Evolutionary conservation across 805 yeast genomes (phyloP).

Genomic region (Naumovozyma baii): DNA sequence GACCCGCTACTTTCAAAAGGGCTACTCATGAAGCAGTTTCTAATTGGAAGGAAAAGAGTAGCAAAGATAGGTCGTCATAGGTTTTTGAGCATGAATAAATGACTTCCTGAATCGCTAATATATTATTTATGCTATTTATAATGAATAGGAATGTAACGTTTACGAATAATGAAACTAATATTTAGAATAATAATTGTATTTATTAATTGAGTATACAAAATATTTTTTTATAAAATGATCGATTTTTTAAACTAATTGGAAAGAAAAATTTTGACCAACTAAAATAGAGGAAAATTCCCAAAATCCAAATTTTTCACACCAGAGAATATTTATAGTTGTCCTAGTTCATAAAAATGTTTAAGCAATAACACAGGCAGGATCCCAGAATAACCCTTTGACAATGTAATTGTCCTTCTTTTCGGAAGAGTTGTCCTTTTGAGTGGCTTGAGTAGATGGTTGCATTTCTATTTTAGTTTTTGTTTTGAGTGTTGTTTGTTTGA

Average conservation of each 20-base stretch:
- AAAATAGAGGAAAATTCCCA: no score
- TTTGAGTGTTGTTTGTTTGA: conserved; percentile 3
- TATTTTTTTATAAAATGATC: no score
- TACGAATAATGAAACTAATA: no score
- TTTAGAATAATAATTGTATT: no score
- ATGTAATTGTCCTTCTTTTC: conserved; percentile 22
- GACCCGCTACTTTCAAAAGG: conserved; percentile 21
- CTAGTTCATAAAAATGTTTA: conserved; percentile 3
- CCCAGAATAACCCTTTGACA: conserved; percentile 15
- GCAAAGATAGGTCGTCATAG: neutral
- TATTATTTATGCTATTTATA: no score
- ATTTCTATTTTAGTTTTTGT: conserved; percentile 7
- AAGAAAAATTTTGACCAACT: no score
- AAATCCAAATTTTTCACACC: no score
- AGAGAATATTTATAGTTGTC: no score
- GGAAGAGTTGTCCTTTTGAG: conserved; percentile 18
- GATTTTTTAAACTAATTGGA: no score
- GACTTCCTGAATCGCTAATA: no score
- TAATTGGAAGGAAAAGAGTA: neutral
- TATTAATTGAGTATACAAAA: no score
- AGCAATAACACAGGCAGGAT: conserved; percentile 21
- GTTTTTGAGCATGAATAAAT: no score
- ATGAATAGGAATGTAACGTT: neutral
- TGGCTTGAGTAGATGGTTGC: conserved; percentile 24
- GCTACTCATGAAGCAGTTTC: conserved; percentile 4